These are phyloP conservation scores for Pachysandra terminalis DNA, from an alignment of 164 flowering plant species.

Conservation along the genomic window DNA sequence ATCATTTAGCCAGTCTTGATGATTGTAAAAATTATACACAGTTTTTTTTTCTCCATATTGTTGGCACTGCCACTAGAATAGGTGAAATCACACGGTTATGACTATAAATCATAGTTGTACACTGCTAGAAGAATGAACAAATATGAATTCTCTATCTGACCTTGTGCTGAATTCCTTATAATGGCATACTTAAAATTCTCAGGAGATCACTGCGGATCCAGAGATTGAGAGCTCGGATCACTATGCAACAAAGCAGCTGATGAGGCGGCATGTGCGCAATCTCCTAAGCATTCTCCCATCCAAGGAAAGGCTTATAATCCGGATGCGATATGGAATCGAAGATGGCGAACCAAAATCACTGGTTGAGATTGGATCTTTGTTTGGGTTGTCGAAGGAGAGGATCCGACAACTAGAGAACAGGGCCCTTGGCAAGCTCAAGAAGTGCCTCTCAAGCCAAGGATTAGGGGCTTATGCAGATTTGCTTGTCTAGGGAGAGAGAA, in stretches of 20 bases:
- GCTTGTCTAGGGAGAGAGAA: conserved; percentile 22
- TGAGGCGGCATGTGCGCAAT: conserved; percentile 69
- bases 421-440: conserved; percentile 70
- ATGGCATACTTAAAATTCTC: conserved; percentile 13
- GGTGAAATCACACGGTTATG: neutral
- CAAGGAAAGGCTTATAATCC: conserved; percentile 62
- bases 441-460: conserved; percentile 48
- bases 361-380: conserved; percentile 51
- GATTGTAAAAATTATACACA: no score
- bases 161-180: neutral
- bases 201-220: conserved; percentile 85
- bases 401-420: conserved; percentile 76
- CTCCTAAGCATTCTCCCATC: conserved; percentile 60
- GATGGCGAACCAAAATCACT: conserved; percentile 47
- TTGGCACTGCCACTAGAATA: neutral
- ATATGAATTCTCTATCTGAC: neutral
- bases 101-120: neutral
- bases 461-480: conserved; percentile 48
- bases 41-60: no score
- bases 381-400: conserved; percentile 74
- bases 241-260: conserved; percentile 53
- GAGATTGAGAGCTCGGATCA: conserved; percentile 54
- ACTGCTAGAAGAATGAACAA: neutral
- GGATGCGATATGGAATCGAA: conserved; percentile 65
- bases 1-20: no score